Conservation (phyloP, 2,329 filamentous ascomycete genomes). For the Ascochyta pisi region DNA sequence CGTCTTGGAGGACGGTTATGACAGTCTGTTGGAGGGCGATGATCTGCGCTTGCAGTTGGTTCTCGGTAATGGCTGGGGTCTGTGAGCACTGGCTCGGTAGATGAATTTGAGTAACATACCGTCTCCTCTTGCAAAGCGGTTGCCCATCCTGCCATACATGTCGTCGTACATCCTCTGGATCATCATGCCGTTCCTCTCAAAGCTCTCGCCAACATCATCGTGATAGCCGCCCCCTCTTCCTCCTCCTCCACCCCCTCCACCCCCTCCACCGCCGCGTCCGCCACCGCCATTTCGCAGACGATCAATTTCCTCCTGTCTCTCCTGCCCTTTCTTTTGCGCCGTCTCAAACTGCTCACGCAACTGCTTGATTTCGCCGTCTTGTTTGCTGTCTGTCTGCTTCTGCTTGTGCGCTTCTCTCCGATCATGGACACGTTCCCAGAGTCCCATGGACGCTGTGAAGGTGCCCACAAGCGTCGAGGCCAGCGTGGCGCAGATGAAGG, state of each 20-base stretch:
- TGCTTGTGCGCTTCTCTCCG: conserved; percentile 49
- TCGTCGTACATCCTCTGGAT: conserved; percentile 49
- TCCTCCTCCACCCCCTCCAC: conserved; percentile 4
- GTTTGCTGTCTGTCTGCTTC: conserved; percentile 46
- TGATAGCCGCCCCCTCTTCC: conserved; percentile 11
- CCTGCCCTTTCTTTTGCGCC: conserved; percentile 34
- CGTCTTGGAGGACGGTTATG: conserved; percentile 53
- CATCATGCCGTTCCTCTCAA: conserved; percentile 43
- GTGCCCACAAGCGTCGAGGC: conserved; percentile 55
- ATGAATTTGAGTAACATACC: conserved; percentile 31
- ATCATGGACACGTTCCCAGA: conserved; percentile 51
- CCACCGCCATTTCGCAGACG: conserved; percentile 26
- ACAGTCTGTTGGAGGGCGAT: conserved; percentile 54
- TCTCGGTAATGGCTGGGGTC: conserved; percentile 48
- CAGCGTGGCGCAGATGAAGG: conserved; percentile 54
- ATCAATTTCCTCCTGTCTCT: conserved; percentile 34
- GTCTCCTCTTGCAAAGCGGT: conserved; percentile 49
- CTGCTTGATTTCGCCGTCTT: conserved; percentile 45
- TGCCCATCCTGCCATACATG: conserved; percentile 46
- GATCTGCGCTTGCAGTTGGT: conserved; percentile 52
- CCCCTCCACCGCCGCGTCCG: conserved; percentile 6
- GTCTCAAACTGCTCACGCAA: conserved; percentile 42
- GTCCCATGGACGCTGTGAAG: conserved; percentile 53
- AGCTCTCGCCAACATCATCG: conserved; percentile 43
- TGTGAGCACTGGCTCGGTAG: conserved; percentile 4